A percentile compares a stretch with the other conserved stretches of the same genome.
Evolutionary conservation across 106 monocot genomes (phyloP).

Genomic region (Cymbidium sinense): DNA sequence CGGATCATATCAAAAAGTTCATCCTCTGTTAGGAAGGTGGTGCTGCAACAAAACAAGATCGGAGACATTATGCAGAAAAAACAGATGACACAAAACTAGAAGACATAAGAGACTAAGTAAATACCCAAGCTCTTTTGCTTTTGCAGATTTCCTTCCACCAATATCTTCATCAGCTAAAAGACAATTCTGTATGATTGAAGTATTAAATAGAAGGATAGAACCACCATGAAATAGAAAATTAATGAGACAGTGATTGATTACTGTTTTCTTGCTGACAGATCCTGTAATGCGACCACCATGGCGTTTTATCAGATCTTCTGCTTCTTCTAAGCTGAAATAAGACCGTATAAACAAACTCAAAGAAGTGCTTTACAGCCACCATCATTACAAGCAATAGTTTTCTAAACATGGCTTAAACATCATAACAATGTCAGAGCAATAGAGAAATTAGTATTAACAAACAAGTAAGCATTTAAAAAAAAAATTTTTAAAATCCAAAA

Average conservation of each 20-base stretch:
- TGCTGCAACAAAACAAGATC: conserved; percentile 27
- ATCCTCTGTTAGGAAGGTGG: conserved; percentile 85
- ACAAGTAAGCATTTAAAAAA: background rate
- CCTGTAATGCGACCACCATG: conserved; percentile 93
- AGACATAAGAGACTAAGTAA: background rate
- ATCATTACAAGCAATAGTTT: no score
- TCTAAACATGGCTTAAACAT: background rate
- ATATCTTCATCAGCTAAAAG: conserved; percentile 96
- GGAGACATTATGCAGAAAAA: background rate
- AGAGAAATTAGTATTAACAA: background rate
- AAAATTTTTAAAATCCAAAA: background rate
- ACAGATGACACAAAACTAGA: background rate
- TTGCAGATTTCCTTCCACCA: conserved; percentile 89
- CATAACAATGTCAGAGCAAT: background rate
- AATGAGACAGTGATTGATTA: conserved; percentile 9
- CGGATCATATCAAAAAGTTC: conserved; percentile 92
- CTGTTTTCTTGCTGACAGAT: conserved; percentile 95
- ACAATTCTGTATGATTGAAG: conserved; percentile 44
- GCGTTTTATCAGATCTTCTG: conserved; percentile 91
- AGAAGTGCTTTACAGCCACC: no score
- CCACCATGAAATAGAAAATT: background rate
- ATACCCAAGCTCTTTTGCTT: conserved; percentile 87
- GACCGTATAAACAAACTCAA: no score
- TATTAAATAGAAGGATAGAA: background rate
- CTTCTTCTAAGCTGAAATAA: conserved; percentile 95